Percentiles rank a stretch among this genome's conserved stretches.
Evolutionary conservation across 1,284 basidiomycete species (phyloP).

Genomic region (Leccinum fallax): DNA sequence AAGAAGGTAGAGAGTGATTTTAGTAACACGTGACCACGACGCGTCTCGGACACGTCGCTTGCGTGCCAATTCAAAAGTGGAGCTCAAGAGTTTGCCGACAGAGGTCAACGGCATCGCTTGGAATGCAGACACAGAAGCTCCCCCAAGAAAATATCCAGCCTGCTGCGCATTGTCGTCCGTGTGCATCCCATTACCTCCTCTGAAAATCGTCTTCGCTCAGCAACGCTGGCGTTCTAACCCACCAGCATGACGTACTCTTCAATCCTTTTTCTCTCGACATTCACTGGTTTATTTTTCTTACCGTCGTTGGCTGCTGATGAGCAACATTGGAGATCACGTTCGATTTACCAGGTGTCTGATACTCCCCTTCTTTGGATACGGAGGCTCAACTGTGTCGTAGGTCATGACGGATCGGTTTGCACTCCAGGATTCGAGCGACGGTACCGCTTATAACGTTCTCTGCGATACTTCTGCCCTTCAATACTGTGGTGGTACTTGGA

Average conservation of each 20-base stretch:
- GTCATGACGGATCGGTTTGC: constrained; percentile 79
- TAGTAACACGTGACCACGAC: constrained; percentile 31
- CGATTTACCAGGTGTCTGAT: constrained; percentile 43
- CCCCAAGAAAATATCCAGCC: neutral
- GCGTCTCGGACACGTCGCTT: constrained; percentile 11
- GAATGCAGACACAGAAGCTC: constrained; percentile 17
- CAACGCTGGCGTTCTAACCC: constrained; percentile 2
- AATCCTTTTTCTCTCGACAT: constrained; percentile 5
- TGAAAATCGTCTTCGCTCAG: constrained; percentile 1
- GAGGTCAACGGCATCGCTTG: constrained; percentile 25
- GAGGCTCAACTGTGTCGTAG: constrained; percentile 19
- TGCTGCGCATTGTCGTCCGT: neutral
- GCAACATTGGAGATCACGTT: constrained; percentile 41
- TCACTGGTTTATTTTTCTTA: constrained; percentile 8
- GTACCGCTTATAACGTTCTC: constrained; percentile 28
- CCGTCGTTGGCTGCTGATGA: constrained; percentile 36
- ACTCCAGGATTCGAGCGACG: constrained; percentile 47
- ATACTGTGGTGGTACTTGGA: constrained; percentile 79
- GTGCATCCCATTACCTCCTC: constrained; percentile 13
- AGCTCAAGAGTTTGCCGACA: constrained; percentile 22
- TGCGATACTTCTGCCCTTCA: constrained; percentile 58
- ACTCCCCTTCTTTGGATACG: neutral
- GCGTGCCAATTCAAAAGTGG: constrained; percentile 11
- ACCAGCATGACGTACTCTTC: neutral
- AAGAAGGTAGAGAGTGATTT: constrained; percentile 13